Evolutionary conservation across 1,284 basidiomycete genomes (phyloP).

Genomic region (Apiotrichum mycotoxinovorans): DNA sequence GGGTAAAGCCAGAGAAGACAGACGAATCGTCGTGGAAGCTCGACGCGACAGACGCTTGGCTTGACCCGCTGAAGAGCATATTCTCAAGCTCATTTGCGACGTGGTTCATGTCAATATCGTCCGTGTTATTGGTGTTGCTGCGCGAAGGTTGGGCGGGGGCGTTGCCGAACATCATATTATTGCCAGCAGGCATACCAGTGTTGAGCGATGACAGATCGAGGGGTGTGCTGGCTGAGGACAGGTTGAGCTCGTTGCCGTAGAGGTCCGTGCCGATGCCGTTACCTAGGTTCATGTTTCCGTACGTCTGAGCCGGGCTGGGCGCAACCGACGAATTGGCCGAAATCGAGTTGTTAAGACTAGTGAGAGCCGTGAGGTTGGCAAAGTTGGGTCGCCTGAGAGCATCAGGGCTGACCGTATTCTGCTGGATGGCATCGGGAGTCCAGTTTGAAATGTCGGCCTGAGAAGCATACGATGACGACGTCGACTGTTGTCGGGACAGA

Average conservation of each 20-base stretch:
- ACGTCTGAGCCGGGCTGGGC: conserved; percentile 11
- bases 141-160: conserved; percentile 1
- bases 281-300: conserved; percentile 9
- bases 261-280: conserved; percentile 11
- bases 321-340: conserved; percentile 20
- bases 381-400: conserved; percentile 39
- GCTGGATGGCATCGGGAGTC: conserved; percentile 16
- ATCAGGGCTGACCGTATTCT: conserved; percentile 37
- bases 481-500: conserved; percentile 30
- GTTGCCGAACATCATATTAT: conserved; percentile 18
- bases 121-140: not conserved
- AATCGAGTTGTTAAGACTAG: conserved; percentile 19
- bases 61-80: conserved; percentile 32
- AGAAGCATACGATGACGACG: conserved; percentile 26
- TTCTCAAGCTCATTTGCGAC: conserved; percentile 31
- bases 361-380: conserved; percentile 9
- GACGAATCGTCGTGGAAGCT: conserved; percentile 35
- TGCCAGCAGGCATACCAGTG: conserved; percentile 10
- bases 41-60: conserved; percentile 29
- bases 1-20: conserved; percentile 30
- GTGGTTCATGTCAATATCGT: conserved; percentile 32
- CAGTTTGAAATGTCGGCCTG: conserved; percentile 18
- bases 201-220: conserved; percentile 16
- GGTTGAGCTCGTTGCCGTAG: conserved; percentile 10
- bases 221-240: not conserved